These are phyloP conservation scores for Articulospora tetracladia DNA, from an alignment of 495 filamentous ascomycete genomes.

Conservation along the genomic window DNA sequence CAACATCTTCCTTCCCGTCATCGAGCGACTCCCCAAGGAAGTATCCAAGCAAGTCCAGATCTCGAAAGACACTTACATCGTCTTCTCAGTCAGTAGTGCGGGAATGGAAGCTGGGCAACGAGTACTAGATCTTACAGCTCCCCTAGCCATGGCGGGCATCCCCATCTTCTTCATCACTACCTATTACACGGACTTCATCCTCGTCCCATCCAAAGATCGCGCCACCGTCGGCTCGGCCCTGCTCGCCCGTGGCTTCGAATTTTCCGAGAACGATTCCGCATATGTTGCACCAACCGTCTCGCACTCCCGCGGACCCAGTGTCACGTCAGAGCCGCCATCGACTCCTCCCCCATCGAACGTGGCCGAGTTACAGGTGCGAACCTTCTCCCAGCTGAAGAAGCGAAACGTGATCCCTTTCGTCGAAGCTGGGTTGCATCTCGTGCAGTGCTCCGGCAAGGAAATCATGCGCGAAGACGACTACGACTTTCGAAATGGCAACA, in stretches of 20 bases:
- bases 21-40: slow-evolving; percentile 45
- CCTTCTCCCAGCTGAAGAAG: slow-evolving; percentile 72
- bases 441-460: slow-evolving; percentile 73
- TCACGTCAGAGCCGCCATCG: slow-evolving; percentile 47
- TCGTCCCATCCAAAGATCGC: slow-evolving; percentile 75
- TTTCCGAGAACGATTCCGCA: slow-evolving; percentile 66
- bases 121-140: slow-evolving; percentile 87
- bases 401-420: slow-evolving; percentile 71
- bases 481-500: slow-evolving; percentile 23
- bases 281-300: slow-evolving; percentile 56
- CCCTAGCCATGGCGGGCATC: slow-evolving; percentile 86
- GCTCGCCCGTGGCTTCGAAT: slow-evolving; percentile 76
- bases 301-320: slow-evolving; percentile 45
- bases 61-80: slow-evolving; percentile 78
- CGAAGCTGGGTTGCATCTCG: slow-evolving; percentile 61
- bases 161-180: slow-evolving; percentile 98
- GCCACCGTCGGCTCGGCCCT: slow-evolving; percentile 71
- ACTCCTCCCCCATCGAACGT: slow-evolving; percentile 77
- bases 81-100: slow-evolving; percentile 82
- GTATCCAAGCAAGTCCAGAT: slow-evolving; percentile 58
- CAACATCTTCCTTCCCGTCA: slow-evolving; percentile 68
- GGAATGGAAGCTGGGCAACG: slow-evolving; percentile 92
- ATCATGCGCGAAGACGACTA: slow-evolving; percentile 6
- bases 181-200: slow-evolving; percentile 95
- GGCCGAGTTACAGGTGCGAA: slow-evolving; percentile 74